phyloP scores from a whole-genome alignment of 768 basidiomycete species.

The Lactifluus piperatus region DNA sequence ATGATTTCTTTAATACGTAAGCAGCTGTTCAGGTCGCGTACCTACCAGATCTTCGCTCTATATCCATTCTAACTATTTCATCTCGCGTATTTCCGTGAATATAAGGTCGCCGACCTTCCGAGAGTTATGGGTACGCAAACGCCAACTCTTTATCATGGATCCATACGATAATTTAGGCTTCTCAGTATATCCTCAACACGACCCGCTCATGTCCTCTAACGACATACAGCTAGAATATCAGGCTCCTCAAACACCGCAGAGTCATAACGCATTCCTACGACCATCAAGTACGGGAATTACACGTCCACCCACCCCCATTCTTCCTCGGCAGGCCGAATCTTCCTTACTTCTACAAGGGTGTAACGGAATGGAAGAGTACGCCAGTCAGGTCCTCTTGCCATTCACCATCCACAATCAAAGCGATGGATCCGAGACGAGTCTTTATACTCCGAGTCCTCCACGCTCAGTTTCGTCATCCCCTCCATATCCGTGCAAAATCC shows the following conservation, averaged over 20 bases:
- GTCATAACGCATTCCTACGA: background rate
- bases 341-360: background rate
- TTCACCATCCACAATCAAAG: background rate
- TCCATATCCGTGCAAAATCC: background rate
- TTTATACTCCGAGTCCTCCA: background rate
- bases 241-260: background rate
- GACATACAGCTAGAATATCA: background rate
- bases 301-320: background rate
- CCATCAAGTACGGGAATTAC: conserved; percentile 2
- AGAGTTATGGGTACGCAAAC: background rate
- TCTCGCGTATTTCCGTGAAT: background rate
- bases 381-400: background rate
- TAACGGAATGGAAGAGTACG: background rate
- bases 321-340: background rate
- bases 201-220: background rate
- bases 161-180: background rate
- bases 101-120: background rate
- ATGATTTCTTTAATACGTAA: background rate
- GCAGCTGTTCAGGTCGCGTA: background rate
- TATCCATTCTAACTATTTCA: background rate
- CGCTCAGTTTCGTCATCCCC: conserved; percentile 3
- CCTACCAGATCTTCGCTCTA: background rate
- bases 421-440: background rate
- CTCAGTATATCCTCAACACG: background rate
- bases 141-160: background rate